These are phyloP conservation scores for Trichoderma atroviride DNA, from an alignment of 2,329 filamentous ascomycete species.

Conservation along the genomic window DNA sequence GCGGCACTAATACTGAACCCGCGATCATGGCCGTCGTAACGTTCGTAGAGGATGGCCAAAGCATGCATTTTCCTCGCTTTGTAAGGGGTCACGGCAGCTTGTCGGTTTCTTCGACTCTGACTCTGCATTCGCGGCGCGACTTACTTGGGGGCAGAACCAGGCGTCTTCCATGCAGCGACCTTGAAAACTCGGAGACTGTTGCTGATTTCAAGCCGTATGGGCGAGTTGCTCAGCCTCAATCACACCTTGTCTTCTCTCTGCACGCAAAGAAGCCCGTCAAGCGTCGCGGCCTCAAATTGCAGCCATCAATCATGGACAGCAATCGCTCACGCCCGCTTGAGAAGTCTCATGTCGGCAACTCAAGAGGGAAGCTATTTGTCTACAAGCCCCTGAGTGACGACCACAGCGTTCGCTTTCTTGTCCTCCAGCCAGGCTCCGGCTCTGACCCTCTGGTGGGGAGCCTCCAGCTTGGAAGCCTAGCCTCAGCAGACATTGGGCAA, in stretches of 20 bases:
- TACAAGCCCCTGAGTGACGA: conserved; percentile 33
- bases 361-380: conserved; percentile 1
- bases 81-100: neutral
- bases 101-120: neutral
- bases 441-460: conserved; percentile 36
- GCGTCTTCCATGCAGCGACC: neutral
- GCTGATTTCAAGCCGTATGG: neutral
- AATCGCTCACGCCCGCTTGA: neutral
- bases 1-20: conserved; percentile 16
- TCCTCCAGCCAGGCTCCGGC: conserved; percentile 36
- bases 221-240: neutral
- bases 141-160: neutral
- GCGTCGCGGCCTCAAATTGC: neutral
- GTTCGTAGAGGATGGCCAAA: neutral
- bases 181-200: no score
- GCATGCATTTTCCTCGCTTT: conserved; percentile 4
- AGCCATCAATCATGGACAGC: conserved; percentile 4
- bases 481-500: conserved; percentile 25
- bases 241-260: neutral
- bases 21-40: neutral
- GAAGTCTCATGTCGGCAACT: neutral
- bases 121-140: neutral
- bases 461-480: conserved; percentile 34
- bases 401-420: conserved; percentile 39
- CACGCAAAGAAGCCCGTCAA: conserved; percentile 14